Evolutionary conservation across 352 stramenopile genomes (phyloP), one percentile per base, ranked within the genome.

Genomic region (Phytopythium vexans): DNA sequence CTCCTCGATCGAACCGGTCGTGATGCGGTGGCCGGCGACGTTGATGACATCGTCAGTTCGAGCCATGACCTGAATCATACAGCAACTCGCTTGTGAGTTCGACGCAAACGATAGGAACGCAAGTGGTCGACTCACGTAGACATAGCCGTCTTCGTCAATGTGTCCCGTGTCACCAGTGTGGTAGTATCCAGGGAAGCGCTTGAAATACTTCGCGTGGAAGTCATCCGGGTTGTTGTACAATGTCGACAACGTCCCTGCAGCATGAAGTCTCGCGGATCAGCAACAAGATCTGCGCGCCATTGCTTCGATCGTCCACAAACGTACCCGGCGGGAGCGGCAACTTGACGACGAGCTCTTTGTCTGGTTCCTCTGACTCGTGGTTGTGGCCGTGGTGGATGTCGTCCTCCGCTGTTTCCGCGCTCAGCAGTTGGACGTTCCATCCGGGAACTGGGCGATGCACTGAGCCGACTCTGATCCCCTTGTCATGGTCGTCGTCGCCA

Each of bases 31-130:
- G 6, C 88, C 90, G 0, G 88, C 77, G 32, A 93, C 85, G 47
- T 97, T 97, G 52, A 97, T 96, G 41, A 96, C 77, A 58, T 97
- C 90, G 67, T 97, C 89, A 6, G 82, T 94, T 62, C 91, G 66
- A 8, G 79, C 87, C 86, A 97, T 97, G 37, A 97, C 86, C 77
- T 88, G 52, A 3, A 69, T 7, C 34, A 54, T 21, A 33, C 7
- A 0, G n/a, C 9, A 14, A 11, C 34, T 15, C 44, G 46, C 41
- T 4, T 39, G 52, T 35, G 40, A 40, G 57, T 1, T 27, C 45
- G 31, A 15, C 51, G 39, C 41, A 39, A 11, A 49, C 36, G n/a
- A 43, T 27, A 16, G 1, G 10, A 0, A 14, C 6, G 3, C 39
- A 10, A 33, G 12, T 6, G 15, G 10, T 8, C 6, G 14, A 68